Base-by-base conservation (phyloP, 129 eudicot species). In the sunflower (Helianthus annuus) region DNA sequence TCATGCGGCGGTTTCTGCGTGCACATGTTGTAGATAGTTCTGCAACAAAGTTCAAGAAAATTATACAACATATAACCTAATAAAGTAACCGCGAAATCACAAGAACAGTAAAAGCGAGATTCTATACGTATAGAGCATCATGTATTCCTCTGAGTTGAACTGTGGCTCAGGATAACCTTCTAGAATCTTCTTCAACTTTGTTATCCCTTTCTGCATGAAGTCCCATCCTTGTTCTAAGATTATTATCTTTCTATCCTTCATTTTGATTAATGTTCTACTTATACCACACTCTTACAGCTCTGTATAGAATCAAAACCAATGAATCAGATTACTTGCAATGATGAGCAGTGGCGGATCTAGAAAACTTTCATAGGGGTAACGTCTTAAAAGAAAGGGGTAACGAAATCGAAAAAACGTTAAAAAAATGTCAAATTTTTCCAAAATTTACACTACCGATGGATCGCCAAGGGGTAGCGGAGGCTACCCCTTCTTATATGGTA, bases 161-260 rank as follows among this genome's bases (percentile, higher is more conserved):
- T 89, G 98, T 4, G 98, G 95, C 83, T 92, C 98, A 12, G 95
- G 92, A 73, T 83, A 76, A 12, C 98, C 90, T 85, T 92, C 98
- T 24, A 92, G 75, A 65, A 92, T 92, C 54, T 76, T 87, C 88
- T 89, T 92, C 65, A 92, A 77, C 84, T 92, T 92, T n/a, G 83
- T 85, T 44, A 92, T 89, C 24, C 98, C 98, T 79, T 83, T 87
- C 73, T 89, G 95, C 91, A 89, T 87, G 64, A 87, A 85, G 15
- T 80, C 98, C 98, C 96, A 87, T 87, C 98, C 98, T 68, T 89
- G 88, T 45, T 89, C 98, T 34, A 92, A 73, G 73, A 80, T 95
- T 51, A 87, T 92, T 3, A 89, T 86, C 46, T 82, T 87, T 34
- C 90, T 68, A 54, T 87, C 95, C 16, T 84, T 86, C 95, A 89